These are phyloP conservation scores for Trypanosoma brucei DNA, from an alignment of 208 protist genomes.

Conservation along the genomic window DNA sequence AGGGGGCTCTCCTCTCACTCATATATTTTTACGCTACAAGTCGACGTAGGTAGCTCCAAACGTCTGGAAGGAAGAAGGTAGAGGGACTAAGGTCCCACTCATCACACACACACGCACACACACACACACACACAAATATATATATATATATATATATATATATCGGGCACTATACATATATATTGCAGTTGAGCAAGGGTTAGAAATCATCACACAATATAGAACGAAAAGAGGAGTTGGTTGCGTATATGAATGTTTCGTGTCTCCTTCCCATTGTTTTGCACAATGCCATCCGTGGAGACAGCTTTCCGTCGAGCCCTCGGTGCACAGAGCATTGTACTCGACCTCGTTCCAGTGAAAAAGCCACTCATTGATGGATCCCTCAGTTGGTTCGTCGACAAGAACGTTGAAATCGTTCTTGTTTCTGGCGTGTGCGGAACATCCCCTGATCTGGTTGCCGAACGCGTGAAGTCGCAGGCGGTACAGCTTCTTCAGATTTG, in stretches of 20 bases:
- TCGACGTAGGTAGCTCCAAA: too few species aligned
- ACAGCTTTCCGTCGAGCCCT: slow-evolving; percentile 15
- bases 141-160: too few species aligned
- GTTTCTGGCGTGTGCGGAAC: slow-evolving; percentile 21
- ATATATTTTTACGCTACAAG: too few species aligned
- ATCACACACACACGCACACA: too few species aligned
- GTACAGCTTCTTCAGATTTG: slow-evolving; percentile 11
- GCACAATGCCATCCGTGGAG: slow-evolving; percentile 8
- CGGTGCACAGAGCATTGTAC: slow-evolving; percentile 12
- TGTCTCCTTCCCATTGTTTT: slow-evolving; percentile 4
- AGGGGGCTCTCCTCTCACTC: too few species aligned
- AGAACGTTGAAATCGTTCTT: slow-evolving; percentile 25
- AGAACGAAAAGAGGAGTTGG: too few species aligned
- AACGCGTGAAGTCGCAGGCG: slow-evolving; percentile 14
- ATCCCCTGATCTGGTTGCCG: slow-evolving; percentile 13
- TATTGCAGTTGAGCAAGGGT: too few species aligned
- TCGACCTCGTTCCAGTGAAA: slow-evolving; percentile 26
- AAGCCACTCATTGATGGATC: slow-evolving; percentile 26
- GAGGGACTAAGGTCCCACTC: too few species aligned
- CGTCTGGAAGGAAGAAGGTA: too few species aligned
- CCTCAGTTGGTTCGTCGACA: slow-evolving; percentile 23
- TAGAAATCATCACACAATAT: too few species aligned
- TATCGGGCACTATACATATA: too few species aligned
- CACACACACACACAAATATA: too few species aligned
- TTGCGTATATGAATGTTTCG: slow-evolving; percentile 9